Base-by-base conservation (phyloP, 2,329 filamentous ascomycete species). In the Talaromyces sp. region DNA sequence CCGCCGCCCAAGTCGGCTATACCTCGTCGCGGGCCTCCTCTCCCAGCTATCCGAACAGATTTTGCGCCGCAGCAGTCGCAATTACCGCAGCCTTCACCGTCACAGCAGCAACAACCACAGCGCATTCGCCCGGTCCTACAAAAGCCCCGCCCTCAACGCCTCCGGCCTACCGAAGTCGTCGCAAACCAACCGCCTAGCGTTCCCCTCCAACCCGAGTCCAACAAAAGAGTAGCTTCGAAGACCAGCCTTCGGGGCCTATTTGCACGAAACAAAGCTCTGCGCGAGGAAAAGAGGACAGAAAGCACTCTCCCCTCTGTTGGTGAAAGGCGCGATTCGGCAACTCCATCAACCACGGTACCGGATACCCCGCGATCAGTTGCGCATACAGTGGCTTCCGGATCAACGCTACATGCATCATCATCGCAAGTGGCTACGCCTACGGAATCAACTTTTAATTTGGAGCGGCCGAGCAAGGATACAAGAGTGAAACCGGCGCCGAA, bases 21-120 rank as follows among this genome's bases (percentile, higher is more conserved):
- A 56, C 71, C 75, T 66, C 75, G 76, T 58, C 70, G 75, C 68
- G 75, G 75, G 33, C 73, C 73, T 60, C 72, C 60, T 52, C 67
- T 77, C 11, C 66, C 72, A 3, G 75, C 75, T 14, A 67, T 78
- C 40, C 73, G 76, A 58, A 78, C 76, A 57, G 74, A 76, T 59
- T 71, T 77, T 65, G 73, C 70, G 56, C 70, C 70, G 50, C 73
- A 57, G 16, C 69, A 69, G 40, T 71, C 71, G 7, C 69, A 69
- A 33, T 70, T 71, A 21, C 68, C 64, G n/a, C 56, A 44, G 7
- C 67, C 70, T 28, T 52, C 67, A 35, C 33, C 50, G 57, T 42
- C 62, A 56, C 55, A 64, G 18, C 68, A 69, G 28, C 73, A 55
- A 7, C 72, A 35, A 18, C 69, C 69, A 54, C 71, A 71, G 28